Evolutionary conservation across 2,329 filamentous ascomycete genomes (phyloP).

Genomic region (Xylaria sp.): DNA sequence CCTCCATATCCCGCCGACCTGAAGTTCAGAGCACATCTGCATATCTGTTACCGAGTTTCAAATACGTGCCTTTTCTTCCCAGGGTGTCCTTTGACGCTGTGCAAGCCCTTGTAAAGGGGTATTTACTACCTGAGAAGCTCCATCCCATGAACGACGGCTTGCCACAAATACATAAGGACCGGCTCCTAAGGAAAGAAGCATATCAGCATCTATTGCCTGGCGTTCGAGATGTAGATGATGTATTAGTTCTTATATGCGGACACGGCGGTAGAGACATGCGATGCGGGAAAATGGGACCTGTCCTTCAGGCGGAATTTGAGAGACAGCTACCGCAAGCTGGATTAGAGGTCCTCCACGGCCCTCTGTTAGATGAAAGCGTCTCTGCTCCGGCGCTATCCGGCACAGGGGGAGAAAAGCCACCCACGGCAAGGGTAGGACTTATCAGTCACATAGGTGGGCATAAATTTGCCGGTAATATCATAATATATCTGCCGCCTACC

Average conservation of each 20-base stretch:
- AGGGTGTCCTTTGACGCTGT: slow-evolving; percentile 66
- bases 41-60: slow-evolving; percentile 85
- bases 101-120: slow-evolving; percentile 70
- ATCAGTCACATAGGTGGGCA: slow-evolving; percentile 87
- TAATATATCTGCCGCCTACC: slow-evolving; percentile 77
- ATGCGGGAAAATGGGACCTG: slow-evolving; percentile 82
- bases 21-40: slow-evolving; percentile 69
- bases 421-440: slow-evolving; percentile 69
- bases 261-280: slow-evolving; percentile 84
- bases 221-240: slow-evolving; percentile 71
- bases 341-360: slow-evolving; percentile 59
- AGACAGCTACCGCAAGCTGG: slow-evolving; percentile 62
- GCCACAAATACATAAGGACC: slow-evolving; percentile 66
- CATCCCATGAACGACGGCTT: slow-evolving; percentile 70
- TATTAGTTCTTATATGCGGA: slow-evolving; percentile 87
- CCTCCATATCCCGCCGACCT: slow-evolving; percentile 59
- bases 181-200: slow-evolving; percentile 60
- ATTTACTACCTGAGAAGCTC: slow-evolving; percentile 70
- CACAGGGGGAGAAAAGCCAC: slow-evolving; percentile 37
- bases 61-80: slow-evolving; percentile 78
- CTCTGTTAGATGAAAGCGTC: slow-evolving; percentile 54
- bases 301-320: slow-evolving; percentile 77
- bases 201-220: slow-evolving; percentile 63
- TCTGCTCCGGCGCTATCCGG: slow-evolving; percentile 45
- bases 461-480: slow-evolving; percentile 87